Evolutionary conservation across 2,329 filamentous ascomycete species (phyloP), one percentile per base, ranked within the genome.

Genomic region (Monosporascus sp.): DNA sequence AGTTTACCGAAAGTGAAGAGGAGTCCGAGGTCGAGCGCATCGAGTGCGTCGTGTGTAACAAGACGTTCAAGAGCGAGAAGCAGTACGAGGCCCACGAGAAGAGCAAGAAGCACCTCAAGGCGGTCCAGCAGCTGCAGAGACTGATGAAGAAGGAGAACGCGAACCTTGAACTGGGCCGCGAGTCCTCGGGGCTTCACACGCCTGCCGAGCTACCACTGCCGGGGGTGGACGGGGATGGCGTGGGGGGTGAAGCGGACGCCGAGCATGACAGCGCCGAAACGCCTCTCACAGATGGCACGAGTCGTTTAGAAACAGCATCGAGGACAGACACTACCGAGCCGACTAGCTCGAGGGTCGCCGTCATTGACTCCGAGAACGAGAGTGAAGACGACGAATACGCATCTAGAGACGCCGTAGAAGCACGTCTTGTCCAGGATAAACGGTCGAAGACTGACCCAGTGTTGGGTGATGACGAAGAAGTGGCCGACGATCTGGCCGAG

Each of bases 81-180:
- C 93, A 97, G 66, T 91, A 88, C 56, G 86, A 95, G 64, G 87
- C 88, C 3, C 94, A 99, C 64, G 92, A 97, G 73, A 91, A 88
- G 73, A 97, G 93, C 77, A 99, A 96, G 70, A 99, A 97, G 72
- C 94, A 99, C 65, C 72, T 86, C 56, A 97, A 96, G 68, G 87
- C 91, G 2, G 80, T 97, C 7, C 86, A 92, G 60, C 83, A 91
- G 56, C 72, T 99, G 40, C 85, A 84, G 63, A 81, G 83, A 64
- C 86, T 94, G 68, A 96, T 99, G 91, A 83, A 80, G 61, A 85
- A 86, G 61, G 89, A 99, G 64, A 87, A 92, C 63, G 76, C 77
- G 47, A 77, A 84, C 48, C 69, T 91, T 8, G 71, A 81, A 43
- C 65, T 86, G 4, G 68, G 73, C 50, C 57, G 62, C 1, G 57